A percentile compares a stretch with the other conserved stretches of the same genome.
phyloP scores from a whole-genome alignment of 2,329 filamentous ascomycete genomes.

The Stachybotrys elegans region DNA sequence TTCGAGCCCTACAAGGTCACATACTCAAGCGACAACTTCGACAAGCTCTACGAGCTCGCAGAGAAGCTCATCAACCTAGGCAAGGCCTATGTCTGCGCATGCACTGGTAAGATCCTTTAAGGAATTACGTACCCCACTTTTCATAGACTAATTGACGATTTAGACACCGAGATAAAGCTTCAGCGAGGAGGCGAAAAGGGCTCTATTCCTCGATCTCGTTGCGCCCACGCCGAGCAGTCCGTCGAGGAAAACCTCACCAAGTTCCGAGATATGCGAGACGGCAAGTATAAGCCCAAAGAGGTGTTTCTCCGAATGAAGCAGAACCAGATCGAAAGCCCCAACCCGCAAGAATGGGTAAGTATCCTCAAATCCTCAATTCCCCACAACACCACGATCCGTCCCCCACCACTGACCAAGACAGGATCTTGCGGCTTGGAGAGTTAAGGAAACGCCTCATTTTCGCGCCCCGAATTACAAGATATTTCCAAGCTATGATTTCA shows the following conservation, averaged over 20 bases:
- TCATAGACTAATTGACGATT: neutral
- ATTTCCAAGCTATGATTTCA: slow-evolving; percentile 93
- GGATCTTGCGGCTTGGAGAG: slow-evolving; percentile 86
- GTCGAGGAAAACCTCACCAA: slow-evolving; percentile 73
- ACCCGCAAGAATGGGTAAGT: slow-evolving; percentile 98
- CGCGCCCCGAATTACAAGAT: slow-evolving; percentile 90
- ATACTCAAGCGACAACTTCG: slow-evolving; percentile 86
- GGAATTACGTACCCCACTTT: neutral
- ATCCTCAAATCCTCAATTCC: too few relatives aligned
- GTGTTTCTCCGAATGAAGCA: slow-evolving; percentile 93
- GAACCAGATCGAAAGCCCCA: slow-evolving; percentile 72
- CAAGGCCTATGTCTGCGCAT: slow-evolving; percentile 82
- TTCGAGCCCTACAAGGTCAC: slow-evolving; percentile 53
- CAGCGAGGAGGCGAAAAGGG: slow-evolving; percentile 76
- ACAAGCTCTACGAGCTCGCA: slow-evolving; percentile 80
- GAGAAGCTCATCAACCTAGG: slow-evolving; percentile 74
- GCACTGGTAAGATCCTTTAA: slow-evolving; percentile 35
- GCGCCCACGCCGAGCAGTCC: slow-evolving; percentile 70
- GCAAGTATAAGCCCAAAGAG: slow-evolving; percentile 79
- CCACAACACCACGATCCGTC: too few relatives aligned
- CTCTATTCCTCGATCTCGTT: slow-evolving; percentile 63
- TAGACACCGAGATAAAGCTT: slow-evolving; percentile 72
- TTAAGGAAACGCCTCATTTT: slow-evolving; percentile 71
- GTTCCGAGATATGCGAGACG: slow-evolving; percentile 86
- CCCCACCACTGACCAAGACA: too few relatives aligned